Evolutionary conservation across 1,284 basidiomycete species (phyloP).

Genomic region (Porogramme epimiltina): DNA sequence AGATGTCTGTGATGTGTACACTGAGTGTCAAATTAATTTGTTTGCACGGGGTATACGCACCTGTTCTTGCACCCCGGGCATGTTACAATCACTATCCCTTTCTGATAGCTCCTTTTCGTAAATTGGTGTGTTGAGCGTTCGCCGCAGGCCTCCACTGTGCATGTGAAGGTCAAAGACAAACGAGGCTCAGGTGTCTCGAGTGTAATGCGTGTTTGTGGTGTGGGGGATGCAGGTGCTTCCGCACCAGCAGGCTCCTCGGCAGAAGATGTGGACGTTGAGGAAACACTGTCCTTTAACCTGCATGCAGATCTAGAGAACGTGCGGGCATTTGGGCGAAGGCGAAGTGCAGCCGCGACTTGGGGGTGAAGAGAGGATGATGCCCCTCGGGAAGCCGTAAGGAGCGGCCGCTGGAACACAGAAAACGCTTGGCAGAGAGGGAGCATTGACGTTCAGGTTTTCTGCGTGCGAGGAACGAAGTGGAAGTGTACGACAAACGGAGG

Average conservation of each 20-base stretch:
- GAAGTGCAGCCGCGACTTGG: too few relatives aligned
- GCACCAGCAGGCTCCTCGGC: not conserved
- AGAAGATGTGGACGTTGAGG: not conserved
- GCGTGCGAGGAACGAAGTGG: too few relatives aligned
- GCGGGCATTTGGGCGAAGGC: not conserved
- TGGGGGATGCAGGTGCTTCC: not conserved
- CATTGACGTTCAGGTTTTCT: too few relatives aligned
- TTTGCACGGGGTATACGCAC: slow-evolving; percentile 41
- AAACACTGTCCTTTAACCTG: not conserved
- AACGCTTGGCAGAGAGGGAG: not conserved
- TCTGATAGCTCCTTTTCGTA: slow-evolving; percentile 80
- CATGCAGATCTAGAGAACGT: not conserved
- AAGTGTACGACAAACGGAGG: too few relatives aligned
- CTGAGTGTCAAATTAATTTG: not conserved
- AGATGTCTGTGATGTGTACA: slow-evolving; percentile 59
- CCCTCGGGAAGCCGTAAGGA: not conserved
- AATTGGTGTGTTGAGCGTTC: slow-evolving; percentile 91
- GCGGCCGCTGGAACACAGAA: not conserved
- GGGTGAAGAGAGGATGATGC: not conserved
- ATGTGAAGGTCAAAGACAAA: slow-evolving; percentile 84
- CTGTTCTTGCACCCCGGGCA: slow-evolving; percentile 92
- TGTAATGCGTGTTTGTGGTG: slow-evolving; percentile 17
- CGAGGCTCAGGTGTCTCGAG: slow-evolving; percentile 47
- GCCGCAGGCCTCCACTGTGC: slow-evolving; percentile 77
- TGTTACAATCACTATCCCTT: slow-evolving; percentile 89